phyloP scores from a whole-genome alignment of 164 flowering plant species.

The Berberis thunbergii region DNA sequence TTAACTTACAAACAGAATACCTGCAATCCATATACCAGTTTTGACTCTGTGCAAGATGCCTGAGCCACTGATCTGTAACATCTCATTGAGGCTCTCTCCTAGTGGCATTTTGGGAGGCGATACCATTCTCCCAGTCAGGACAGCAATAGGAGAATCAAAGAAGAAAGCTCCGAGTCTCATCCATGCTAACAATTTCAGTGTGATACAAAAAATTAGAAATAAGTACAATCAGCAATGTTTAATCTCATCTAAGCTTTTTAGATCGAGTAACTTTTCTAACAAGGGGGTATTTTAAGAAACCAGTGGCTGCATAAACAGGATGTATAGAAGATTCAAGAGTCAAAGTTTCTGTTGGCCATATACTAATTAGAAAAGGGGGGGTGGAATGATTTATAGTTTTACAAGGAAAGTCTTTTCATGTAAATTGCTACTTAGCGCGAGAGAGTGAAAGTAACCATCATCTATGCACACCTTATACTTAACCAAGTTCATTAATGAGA shows the following conservation, averaged over 20 bases:
- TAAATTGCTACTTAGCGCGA: too few species aligned
- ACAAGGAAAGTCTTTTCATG: too few species aligned
- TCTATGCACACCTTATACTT: too few species aligned
- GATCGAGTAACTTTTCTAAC: too few species aligned
- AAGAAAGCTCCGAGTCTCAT: conserved; percentile 85
- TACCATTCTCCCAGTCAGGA: conserved; percentile 49
- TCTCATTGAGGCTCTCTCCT: conserved; percentile 25
- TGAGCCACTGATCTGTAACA: conserved; percentile 40
- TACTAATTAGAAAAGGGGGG: too few species aligned
- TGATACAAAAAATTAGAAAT: not conserved
- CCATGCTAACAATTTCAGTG: conserved; percentile 50
- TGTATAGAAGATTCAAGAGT: too few species aligned
- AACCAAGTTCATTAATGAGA: not conserved
- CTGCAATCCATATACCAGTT: conserved; percentile 40
- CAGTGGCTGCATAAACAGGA: too few species aligned
- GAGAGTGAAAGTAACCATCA: too few species aligned
- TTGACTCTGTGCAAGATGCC: conserved; percentile 51
- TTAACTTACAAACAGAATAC: not conserved
- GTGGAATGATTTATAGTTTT: too few species aligned
- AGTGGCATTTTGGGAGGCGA: conserved; percentile 25
- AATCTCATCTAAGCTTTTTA: too few species aligned
- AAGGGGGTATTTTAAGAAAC: not conserved
- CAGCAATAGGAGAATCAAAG: conserved; percentile 46
- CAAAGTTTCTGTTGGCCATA: too few species aligned
- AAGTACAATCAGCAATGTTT: not conserved